Evolutionary conservation across 2,329 filamentous ascomycete species (phyloP), one percentile per base, ranked within the genome.

Genomic region (Aspergillus nomiae): DNA sequence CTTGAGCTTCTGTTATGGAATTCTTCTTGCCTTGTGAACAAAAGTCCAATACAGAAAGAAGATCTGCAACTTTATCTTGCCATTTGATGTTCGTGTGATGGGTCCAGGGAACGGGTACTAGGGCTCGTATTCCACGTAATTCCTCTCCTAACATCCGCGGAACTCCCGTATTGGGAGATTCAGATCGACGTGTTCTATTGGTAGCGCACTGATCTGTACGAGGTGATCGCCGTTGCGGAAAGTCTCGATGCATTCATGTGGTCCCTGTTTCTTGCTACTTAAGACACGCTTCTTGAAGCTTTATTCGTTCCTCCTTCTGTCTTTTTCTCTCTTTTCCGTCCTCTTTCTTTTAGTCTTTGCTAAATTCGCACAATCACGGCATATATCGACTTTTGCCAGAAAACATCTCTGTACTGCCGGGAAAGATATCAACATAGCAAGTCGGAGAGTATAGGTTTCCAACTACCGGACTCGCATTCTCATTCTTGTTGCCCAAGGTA

Each of bases 381-480:
- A 34, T 34, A 34, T 12, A 34, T 34, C 1, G 1, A 12, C 32
- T 34, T 34, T 34, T 34, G 10, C 1, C 1, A 1, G 32, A 34
- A 4, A 12, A 4, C 10, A 12, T 4, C 32, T 34, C 32, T 34
- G 1, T 5, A 0, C 32, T 34, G 32, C 32, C 1, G 12, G 10
- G 10, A 1, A 11, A 34, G 10, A 12, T 10, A 34, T 12, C 32
- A 10, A 12, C 1, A 34, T 34, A 34, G 3, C 9, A 34, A 11
- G 11, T 32, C 2, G 0, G 1, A 11, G 1, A 32, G 30, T 32
- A 0, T 32, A 0, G 0, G 0, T 8, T 32, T 32, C 30, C 5
- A 10, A 32, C 21, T 32, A 32, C 2, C 10, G 10, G 1, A 32
- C 8, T 32, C 0, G 11, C 30, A 36, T 5, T 36, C 21, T 36